phyloP scores from a whole-genome alignment of 495 filamentous ascomycete genomes.

The Aspergillus indologenus region DNA sequence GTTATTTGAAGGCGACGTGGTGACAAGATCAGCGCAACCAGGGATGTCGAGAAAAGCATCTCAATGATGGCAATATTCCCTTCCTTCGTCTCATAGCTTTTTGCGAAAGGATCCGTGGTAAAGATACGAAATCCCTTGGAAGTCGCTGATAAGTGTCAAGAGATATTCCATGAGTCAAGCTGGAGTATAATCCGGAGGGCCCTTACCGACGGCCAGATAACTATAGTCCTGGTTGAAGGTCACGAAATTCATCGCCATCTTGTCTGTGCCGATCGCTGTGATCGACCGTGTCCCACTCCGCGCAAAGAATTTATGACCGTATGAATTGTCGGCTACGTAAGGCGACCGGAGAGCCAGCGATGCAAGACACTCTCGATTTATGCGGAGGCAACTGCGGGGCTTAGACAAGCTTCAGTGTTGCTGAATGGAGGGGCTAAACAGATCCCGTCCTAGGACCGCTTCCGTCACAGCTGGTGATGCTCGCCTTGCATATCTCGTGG shows the following conservation, averaged over 20 bases:
- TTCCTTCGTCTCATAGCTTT: constrained; percentile 88
- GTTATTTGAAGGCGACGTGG: constrained; percentile 88
- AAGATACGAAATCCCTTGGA: constrained; percentile 92
- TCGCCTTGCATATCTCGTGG: constrained; percentile 19
- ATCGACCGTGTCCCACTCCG: constrained; percentile 10
- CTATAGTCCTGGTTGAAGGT: constrained; percentile 99
- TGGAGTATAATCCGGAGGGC: neutral
- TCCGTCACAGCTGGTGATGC: constrained; percentile 15
- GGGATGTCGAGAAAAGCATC: constrained; percentile 99
- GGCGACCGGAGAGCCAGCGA: neutral
- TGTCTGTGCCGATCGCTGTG: constrained; percentile 19
- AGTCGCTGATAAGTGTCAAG: constrained; percentile 59
- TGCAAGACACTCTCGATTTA: neutral
- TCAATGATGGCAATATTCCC: constrained; percentile 92
- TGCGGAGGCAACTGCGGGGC: neutral
- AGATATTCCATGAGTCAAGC: constrained; percentile 12
- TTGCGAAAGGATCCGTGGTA: constrained; percentile 90
- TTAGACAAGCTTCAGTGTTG: constrained; percentile 2
- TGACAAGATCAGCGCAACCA: constrained; percentile 87
- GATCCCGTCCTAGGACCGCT: constrained; percentile 22
- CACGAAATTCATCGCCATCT: constrained; percentile 87
- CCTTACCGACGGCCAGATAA: constrained; percentile 85
- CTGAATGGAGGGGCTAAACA: constrained; percentile 22
- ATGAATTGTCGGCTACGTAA: neutral
- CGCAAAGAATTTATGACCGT: constrained; percentile 5